Evolutionary conservation across 305 asterid genomes (phyloP).

Genomic region (Fraxinus albicans): DNA sequence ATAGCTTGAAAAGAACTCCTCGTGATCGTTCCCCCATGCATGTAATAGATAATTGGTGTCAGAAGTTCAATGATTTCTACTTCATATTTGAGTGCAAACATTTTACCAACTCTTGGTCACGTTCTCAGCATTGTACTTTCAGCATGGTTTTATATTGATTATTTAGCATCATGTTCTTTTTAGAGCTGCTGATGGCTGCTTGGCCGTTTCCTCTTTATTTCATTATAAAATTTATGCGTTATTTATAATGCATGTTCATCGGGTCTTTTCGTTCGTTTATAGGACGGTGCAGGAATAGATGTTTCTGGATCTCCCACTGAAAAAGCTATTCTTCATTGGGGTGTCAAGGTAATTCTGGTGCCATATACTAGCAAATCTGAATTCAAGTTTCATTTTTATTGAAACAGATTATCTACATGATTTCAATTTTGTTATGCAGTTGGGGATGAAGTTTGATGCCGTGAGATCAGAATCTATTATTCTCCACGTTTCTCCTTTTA

Average conservation of each 20-base stretch:
- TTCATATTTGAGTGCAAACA: background rate
- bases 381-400: conserved; percentile 12
- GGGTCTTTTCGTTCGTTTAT: background rate
- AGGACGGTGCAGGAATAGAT: conserved; percentile 71
- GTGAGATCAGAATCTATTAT: conserved; percentile 77
- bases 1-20: background rate
- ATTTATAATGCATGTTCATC: conserved; percentile 6
- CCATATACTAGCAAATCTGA: conserved; percentile 20
- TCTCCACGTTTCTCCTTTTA: conserved; percentile 89
- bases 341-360: conserved; percentile 58
- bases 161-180: conserved; percentile 3
- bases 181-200: background rate
- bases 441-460: conserved; percentile 85
- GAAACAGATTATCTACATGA: conserved; percentile 12
- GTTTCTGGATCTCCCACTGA: conserved; percentile 97
- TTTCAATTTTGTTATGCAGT: conserved; percentile 41
- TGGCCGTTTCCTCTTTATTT: background rate
- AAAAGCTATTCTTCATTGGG: conserved; percentile 94
- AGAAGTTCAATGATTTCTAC: background rate
- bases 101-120: conserved; percentile 1
- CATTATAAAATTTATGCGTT: conserved; percentile 8
- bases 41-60: conserved; percentile 10
- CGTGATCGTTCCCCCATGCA: conserved; percentile 7
- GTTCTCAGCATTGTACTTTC: conserved; percentile 8
- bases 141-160: background rate